These are phyloP conservation scores for Pyrenophora seminiperda DNA, from an alignment of 2,329 filamentous ascomycete genomes.

Conservation along the genomic window DNA sequence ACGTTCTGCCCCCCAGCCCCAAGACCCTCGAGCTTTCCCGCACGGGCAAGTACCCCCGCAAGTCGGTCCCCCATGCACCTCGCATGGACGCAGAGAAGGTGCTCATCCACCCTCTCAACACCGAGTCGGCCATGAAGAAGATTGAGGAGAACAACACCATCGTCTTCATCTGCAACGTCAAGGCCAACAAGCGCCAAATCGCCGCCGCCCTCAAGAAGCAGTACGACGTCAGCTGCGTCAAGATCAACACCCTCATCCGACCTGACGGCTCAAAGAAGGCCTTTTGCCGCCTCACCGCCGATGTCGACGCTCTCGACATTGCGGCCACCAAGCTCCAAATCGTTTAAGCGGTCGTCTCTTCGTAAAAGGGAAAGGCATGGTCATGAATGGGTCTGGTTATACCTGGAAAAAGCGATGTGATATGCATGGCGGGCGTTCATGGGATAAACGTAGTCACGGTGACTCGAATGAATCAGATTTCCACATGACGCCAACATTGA, in stretches of 20 bases:
- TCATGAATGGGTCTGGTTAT: slow-evolving; percentile 39
- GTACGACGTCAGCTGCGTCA: slow-evolving; percentile 96
- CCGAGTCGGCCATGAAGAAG: slow-evolving; percentile 99
- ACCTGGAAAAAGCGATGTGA: slow-evolving; percentile 45
- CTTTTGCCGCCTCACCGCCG: slow-evolving; percentile 90
- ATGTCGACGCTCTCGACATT: slow-evolving; percentile 98
- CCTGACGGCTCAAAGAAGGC: slow-evolving; percentile 99
- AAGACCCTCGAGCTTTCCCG: slow-evolving; percentile 94
- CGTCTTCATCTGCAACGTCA: slow-evolving; percentile 91
- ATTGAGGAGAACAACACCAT: slow-evolving; percentile 99
- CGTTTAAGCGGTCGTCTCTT: slow-evolving; percentile 66
- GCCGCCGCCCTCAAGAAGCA: slow-evolving; percentile 98
- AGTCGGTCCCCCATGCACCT: slow-evolving; percentile 86
- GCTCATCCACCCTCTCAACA: slow-evolving; percentile 97
- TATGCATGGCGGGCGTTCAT: slow-evolving; percentile 47
- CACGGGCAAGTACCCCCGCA: slow-evolving; percentile 93
- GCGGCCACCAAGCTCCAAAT: slow-evolving; percentile 98
- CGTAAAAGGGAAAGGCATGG: slow-evolving; percentile 27
- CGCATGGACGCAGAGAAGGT: slow-evolving; percentile 98
- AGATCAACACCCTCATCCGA: slow-evolving; percentile 99
- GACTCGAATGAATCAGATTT: slow-evolving; percentile 47
- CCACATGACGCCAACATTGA: slow-evolving; percentile 35
- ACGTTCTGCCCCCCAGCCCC: slow-evolving; percentile 57
- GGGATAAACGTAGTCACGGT: slow-evolving; percentile 44
- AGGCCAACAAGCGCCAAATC: slow-evolving; percentile 99